Evolutionary conservation across 2,329 filamentous ascomycete species (phyloP), one percentile per base, ranked within the genome.

Genomic region (Trichothecium roseum): DNA sequence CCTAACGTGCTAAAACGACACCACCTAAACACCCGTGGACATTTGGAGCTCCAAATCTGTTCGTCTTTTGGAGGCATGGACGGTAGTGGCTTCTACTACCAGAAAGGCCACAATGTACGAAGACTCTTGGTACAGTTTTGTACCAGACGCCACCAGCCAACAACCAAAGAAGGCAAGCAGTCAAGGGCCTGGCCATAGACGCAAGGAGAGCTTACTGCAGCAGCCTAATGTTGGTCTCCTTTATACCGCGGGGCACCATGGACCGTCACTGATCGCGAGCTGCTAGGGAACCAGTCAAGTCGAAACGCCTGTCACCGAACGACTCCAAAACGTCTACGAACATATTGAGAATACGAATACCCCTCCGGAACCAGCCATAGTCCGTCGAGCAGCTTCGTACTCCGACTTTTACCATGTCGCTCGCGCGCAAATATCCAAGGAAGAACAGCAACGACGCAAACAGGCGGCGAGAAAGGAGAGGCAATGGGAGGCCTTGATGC

Each of bases 61-160:
- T 44, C 47, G 48, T 51, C 50, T 51, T 55, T 44, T 47, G 42
- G 37, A 45, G 6, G 15, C 15, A 32, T 32, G n/a, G n/a, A n/a
- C n/a, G n/a, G n/a, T 17, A 12, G 16, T 18, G 12, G 30, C 30
- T 31, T 18, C 8, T 31, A 12, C 18, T 26, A 12, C 28, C n/a
- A 30, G 18, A 18, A 35, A 24, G 4, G 10, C 18, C 45, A 63
- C 45, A 46, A 87, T 86, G 81, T 84, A 84, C 56, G 84, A 89
- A 59, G 84, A 89, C 57, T 78, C 81, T 20, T 89, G 84, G 83
- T 86, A 88, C 62, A 84, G 72, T 54, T 80, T 85, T 52, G 74
- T 84, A 44, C 73, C 81, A 18, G 74, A 81, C 37, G 59, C 72
- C 36, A 62, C 69, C 39, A 61, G 68, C 26, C 37, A 15, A 20